phyloP scores from a whole-genome alignment of 2,329 filamentous ascomycete species.

The Periconia sp. region DNA sequence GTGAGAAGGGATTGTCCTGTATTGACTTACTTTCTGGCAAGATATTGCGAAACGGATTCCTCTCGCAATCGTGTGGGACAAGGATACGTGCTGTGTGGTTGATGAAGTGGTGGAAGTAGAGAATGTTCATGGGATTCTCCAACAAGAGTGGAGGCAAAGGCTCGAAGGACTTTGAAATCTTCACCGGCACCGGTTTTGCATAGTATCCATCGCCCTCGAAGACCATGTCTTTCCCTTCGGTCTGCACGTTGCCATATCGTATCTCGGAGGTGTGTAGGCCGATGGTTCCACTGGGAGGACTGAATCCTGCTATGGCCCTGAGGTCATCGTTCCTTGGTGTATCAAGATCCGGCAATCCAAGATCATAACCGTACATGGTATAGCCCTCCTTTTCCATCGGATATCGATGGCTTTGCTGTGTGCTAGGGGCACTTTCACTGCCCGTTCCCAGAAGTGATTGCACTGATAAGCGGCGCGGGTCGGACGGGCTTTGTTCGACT shows the following conservation, averaged over 20 bases:
- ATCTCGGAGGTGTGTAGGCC: conserved; percentile 38
- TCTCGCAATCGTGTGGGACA: conserved; percentile 62
- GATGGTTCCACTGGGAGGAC: conserved; percentile 31
- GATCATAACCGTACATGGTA: conserved; percentile 69
- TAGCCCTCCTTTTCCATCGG: conserved; percentile 31
- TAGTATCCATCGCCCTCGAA: conserved; percentile 70
- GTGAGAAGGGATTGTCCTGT: not conserved
- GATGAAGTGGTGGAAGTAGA: conserved; percentile 74
- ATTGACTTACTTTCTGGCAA: conserved; percentile 60
- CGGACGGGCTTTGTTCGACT: conserved; percentile 33
- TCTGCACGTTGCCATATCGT: conserved; percentile 35
- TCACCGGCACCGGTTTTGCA: conserved; percentile 66
- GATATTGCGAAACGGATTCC: conserved; percentile 63
- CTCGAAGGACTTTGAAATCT: conserved; percentile 59
- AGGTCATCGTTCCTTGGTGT: conserved; percentile 70
- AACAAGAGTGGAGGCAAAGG: conserved; percentile 59
- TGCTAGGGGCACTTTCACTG: conserved; percentile 49
- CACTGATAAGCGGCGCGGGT: conserved; percentile 61
- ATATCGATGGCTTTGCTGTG: conserved; percentile 45
- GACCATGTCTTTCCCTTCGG: conserved; percentile 52
- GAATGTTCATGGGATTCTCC: conserved; percentile 77
- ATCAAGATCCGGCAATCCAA: conserved; percentile 70
- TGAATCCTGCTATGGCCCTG: conserved; percentile 59
- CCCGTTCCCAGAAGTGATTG: conserved; percentile 58
- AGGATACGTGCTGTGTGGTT: conserved; percentile 75